Evolutionary conservation across 1,284 basidiomycete genomes (phyloP), one percentile per base, ranked within the genome.

Genomic region (Polyporus tsugae): DNA sequence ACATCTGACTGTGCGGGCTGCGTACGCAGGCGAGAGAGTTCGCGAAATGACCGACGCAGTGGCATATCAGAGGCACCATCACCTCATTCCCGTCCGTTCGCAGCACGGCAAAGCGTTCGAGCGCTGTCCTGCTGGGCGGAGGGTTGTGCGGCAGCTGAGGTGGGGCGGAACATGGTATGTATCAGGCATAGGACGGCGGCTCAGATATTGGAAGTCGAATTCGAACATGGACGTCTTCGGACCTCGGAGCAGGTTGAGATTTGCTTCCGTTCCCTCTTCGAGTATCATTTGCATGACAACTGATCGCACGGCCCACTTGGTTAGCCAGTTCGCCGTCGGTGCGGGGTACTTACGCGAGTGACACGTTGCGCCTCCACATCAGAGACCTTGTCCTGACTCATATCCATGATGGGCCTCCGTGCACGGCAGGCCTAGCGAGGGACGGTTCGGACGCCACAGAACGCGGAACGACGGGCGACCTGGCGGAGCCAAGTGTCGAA

Each of bases 271-370:
- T 60, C 63, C 69, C 46, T 65, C 55, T 63, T 68, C 60, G 60
- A 67, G 62, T 68, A 68, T 64, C 70, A 66, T 67, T 60, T 64
- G 61, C 68, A 65, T 72, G 64, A 68, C 70, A 69, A 70, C 68
- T 64, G 62, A 62, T 64, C 35, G 33, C 64, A 49, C 29, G 39
- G 58, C 62, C 2, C 17, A 22, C 19, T n/a, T 35, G 22, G 29
- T n/a, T 38, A 22, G 58, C 62, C 36, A 38, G 46, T n/a, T 19
- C 11, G 36, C 41, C 15, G 41, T 35, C 25, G n/a, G 29, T 25
- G 53, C 63, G 17, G 46, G 58, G 22, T 22, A 22, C 44, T 5
- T 49, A 49, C 46, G 46, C 46, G 46, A 49, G 46, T 49, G 46
- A n/a, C 64, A 60, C 64, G 36, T 41, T 60, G 44, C 63, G 41